These are phyloP conservation scores for Syncephalastrum contaminatum DNA, from an alignment of 371 early-diverging fungal genomes.

Conservation along the genomic window DNA sequence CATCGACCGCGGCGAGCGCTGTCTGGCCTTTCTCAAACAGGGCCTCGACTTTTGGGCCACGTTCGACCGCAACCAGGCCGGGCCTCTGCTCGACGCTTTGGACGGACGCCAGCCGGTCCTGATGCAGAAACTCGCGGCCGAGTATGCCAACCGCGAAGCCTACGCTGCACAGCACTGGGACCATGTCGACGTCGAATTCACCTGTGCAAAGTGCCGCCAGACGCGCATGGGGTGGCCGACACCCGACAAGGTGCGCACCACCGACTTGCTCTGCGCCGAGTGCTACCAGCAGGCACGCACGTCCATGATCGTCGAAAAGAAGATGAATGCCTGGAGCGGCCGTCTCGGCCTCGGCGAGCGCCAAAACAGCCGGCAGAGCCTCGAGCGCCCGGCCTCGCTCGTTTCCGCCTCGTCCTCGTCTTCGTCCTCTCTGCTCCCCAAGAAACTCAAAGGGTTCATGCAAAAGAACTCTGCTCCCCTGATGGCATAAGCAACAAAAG, in stretches of 20 bases:
- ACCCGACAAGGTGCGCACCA: conserved; percentile 33
- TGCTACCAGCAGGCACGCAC: conserved; percentile 33
- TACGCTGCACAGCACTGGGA: conserved; percentile 31
- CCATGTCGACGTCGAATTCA: conserved; percentile 25
- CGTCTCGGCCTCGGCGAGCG: too few species aligned
- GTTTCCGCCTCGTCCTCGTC: too few species aligned
- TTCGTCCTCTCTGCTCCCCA: too few species aligned
- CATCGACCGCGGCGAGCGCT: conserved; percentile 6
- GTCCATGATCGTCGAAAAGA: conserved; percentile 45
- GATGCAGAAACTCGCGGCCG: conserved; percentile 1
- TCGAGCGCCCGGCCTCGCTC: too few species aligned
- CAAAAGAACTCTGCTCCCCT: too few species aligned
- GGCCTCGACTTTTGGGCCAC: conserved; percentile 29
- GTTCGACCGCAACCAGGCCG: conserved; percentile 29
- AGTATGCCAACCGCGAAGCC: conserved; percentile 31
- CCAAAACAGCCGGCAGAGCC: too few species aligned
- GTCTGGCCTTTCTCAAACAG: conserved; percentile 12
- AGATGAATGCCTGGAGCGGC: conserved; percentile 19
- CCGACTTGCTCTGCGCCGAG: conserved; percentile 29
- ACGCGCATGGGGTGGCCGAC: conserved; percentile 34
- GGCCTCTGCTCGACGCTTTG: conserved; percentile 22
- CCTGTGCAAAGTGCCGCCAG: conserved; percentile 31
- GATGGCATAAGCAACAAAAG: too few species aligned
- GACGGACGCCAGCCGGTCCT: not conserved
- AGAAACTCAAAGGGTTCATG: too few species aligned